phyloP scores from a whole-genome alignment of 2,329 filamentous ascomycete species.

The Neocucurbitaria cava region DNA sequence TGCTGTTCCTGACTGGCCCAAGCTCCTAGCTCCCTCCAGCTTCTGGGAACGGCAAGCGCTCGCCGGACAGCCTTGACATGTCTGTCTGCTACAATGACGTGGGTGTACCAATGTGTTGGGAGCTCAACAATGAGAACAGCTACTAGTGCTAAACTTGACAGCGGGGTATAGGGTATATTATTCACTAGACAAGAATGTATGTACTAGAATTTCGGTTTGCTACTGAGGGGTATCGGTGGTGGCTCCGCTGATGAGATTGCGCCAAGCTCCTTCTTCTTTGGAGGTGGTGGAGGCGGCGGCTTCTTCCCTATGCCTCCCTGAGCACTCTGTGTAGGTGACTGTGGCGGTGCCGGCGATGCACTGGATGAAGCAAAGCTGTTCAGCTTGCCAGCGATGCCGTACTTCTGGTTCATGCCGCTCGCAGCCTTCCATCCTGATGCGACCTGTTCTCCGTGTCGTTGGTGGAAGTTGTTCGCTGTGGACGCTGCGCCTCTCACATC shows the following conservation, averaged over 20 bases:
- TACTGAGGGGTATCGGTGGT: conserved; percentile 64
- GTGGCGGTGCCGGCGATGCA: conserved; percentile 27
- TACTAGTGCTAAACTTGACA: not conserved
- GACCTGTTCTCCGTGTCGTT: conserved; percentile 73
- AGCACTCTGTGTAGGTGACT: conserved; percentile 32
- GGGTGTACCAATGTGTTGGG: not conserved
- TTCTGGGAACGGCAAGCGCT: conserved; percentile 2
- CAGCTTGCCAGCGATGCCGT: conserved; percentile 61
- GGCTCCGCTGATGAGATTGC: conserved; percentile 48
- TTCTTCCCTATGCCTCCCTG: conserved; percentile 56
- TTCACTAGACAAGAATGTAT: not conserved
- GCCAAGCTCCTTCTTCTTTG: conserved; percentile 61
- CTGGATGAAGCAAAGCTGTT: conserved; percentile 49
- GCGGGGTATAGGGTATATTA: not conserved
- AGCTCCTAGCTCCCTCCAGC: not conserved
- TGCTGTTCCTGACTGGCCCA: not conserved
- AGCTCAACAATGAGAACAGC: not conserved
- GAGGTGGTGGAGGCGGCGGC: conserved; percentile 64
- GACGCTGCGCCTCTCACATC: conserved; percentile 66
- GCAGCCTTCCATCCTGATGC: conserved; percentile 65
- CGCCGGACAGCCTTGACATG: no score
- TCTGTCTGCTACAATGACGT: not conserved
- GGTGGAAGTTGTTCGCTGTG: conserved; percentile 72
- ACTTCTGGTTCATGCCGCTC: conserved; percentile 66
- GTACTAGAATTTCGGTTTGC: conserved; percentile 58